Evolutionary conservation across 345 rosid species (phyloP).

Genomic region (Citrus inodora): DNA sequence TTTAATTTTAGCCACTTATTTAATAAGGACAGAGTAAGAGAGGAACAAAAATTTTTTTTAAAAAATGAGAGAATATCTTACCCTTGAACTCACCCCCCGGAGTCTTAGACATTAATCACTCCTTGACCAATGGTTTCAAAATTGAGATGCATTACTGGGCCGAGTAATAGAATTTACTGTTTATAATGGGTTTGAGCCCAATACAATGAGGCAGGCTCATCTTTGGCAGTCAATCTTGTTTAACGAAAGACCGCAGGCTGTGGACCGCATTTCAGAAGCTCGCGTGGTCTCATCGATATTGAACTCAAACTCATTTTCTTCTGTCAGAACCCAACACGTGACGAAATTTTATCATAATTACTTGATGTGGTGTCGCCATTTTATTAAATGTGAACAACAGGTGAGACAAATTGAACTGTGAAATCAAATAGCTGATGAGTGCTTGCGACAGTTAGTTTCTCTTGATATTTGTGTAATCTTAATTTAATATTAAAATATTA

Average conservation of each 20-base stretch:
- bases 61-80: no score
- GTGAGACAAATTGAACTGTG: neutral
- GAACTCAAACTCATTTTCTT: neutral
- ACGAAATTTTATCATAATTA: neutral
- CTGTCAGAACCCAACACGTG: neutral
- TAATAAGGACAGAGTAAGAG: no score
- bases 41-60: no score
- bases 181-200: neutral
- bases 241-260: neutral
- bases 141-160: no score
- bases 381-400: neutral
- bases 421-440: neutral
- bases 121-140: no score
- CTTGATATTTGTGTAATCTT: no score
- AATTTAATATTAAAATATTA: no score
- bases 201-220: neutral
- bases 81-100: accelerated
- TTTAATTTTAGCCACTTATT: no score
- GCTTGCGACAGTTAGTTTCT: no score
- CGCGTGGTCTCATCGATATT: neutral
- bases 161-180: no score
- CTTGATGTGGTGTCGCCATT: neutral
- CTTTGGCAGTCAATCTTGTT: neutral
- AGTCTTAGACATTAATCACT: no score
- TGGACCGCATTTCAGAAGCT: neutral